Evolutionary conservation across 108 stramenopile genomes (phyloP).

Genomic region (Skeletonema grethae): DNA sequence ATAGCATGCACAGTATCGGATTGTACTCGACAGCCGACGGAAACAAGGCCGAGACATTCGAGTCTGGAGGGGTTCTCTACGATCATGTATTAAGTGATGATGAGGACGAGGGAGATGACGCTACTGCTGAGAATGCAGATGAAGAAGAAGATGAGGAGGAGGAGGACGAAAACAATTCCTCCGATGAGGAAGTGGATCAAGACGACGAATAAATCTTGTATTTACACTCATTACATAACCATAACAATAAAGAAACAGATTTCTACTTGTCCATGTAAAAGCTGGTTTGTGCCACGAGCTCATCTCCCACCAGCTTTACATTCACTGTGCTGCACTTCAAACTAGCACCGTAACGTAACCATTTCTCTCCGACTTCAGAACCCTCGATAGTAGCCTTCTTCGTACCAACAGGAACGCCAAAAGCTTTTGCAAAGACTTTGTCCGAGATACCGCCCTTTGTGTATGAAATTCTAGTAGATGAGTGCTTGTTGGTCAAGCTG

Average conservation of each 20-base stretch:
- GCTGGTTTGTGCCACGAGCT: constrained; percentile 7
- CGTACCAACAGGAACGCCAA: background rate
- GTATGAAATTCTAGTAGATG: background rate
- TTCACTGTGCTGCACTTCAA: background rate
- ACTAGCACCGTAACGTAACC: background rate
- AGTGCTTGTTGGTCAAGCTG: background rate
- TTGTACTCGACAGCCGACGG: constrained; percentile 86
- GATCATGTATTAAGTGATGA: constrained; percentile 85
- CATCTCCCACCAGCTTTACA: constrained; percentile 10
- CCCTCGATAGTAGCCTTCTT: constrained; percentile 1
- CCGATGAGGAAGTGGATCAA: constrained; percentile 5
- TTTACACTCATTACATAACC: background rate
- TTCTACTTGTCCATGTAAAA: background rate
- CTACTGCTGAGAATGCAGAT: constrained; percentile 17
- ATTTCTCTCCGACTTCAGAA: background rate
- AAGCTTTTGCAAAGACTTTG: constrained; percentile 3
- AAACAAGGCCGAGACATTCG: constrained; percentile 78
- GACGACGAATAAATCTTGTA: background rate
- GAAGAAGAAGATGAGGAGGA: constrained; percentile 15
- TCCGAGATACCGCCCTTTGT: background rate
- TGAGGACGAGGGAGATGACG: constrained; percentile 59
- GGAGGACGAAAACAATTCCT: constrained; percentile 2
- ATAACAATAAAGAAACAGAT: background rate
- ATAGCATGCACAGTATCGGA: constrained; percentile 91
- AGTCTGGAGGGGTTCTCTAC: constrained; percentile 84